Conservation (phyloP, 108 stramenopile genomes). For the Stephanodiscus triporus region DNA sequence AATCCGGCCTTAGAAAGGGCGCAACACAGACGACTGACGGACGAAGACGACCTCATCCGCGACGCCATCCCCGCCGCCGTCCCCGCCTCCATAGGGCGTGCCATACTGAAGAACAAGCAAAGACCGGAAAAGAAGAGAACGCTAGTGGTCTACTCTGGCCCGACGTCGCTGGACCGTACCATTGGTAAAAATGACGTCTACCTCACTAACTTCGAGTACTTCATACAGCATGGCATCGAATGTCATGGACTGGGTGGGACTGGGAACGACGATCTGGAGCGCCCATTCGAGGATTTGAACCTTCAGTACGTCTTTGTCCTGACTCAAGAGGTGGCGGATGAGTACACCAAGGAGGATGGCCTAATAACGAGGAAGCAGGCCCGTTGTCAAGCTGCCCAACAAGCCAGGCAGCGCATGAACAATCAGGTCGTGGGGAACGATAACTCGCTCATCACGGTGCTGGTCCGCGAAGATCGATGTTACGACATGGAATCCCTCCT, state of each 20-base stretch:
- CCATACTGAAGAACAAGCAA: constrained; percentile 18
- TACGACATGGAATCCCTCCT: constrained; percentile 61
- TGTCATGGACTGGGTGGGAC: constrained; percentile 41
- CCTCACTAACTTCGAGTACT: constrained; percentile 57
- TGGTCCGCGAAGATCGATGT: constrained; percentile 47
- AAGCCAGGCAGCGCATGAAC: constrained; percentile 10
- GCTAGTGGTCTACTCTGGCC: constrained; percentile 57
- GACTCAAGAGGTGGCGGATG: constrained; percentile 43
- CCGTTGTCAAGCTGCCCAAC: constrained; percentile 22
- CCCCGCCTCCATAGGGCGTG: constrained; percentile 16
- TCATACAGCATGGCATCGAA: constrained; percentile 53
- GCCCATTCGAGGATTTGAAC: constrained; percentile 22
- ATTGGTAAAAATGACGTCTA: constrained; percentile 60
- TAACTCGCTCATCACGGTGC: constrained; percentile 33
- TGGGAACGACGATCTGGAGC: neutral
- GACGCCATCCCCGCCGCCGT: neutral
- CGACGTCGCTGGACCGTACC: constrained; percentile 46
- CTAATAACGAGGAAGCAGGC: constrained; percentile 33
- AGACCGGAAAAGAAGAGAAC: constrained; percentile 37
- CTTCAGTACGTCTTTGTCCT: constrained; percentile 46
- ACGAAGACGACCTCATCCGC: neutral
- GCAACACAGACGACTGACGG: constrained; percentile 16
- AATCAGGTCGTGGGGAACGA: constrained; percentile 9
- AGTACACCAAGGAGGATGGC: constrained; percentile 37
- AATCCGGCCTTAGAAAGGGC: neutral